These are phyloP conservation scores for Fusarium albosuccineum DNA, from an alignment of 2,329 filamentous ascomycete species.

Conservation along the genomic window DNA sequence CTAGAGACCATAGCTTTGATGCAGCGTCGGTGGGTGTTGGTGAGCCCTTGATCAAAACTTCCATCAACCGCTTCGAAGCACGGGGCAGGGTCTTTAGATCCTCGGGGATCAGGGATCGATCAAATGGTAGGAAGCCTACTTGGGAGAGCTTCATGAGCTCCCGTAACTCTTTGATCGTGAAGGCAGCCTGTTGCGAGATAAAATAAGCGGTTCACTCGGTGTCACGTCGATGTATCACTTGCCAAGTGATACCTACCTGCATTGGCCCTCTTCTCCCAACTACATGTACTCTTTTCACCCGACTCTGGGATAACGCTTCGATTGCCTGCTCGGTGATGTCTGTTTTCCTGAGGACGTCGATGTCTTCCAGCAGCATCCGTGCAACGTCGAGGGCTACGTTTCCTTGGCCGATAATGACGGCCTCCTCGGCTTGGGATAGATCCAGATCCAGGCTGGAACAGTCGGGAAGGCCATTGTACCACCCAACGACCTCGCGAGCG, in stretches of 20 bases:
- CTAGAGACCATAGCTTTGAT: slow-evolving; percentile 82
- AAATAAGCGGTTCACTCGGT: slow-evolving; percentile 9
- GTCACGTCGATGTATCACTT: background rate
- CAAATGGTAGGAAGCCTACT: slow-evolving; percentile 79
- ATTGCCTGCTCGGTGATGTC: slow-evolving; percentile 92
- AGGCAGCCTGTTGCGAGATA: slow-evolving; percentile 74
- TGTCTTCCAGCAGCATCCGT: slow-evolving; percentile 82
- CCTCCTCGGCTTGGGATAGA: slow-evolving; percentile 81
- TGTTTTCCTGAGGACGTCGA: slow-evolving; percentile 80
- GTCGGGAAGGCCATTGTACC: slow-evolving; percentile 97
- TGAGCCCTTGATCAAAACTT: slow-evolving; percentile 84
- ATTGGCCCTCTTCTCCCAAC: slow-evolving; percentile 90
- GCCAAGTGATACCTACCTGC: slow-evolving; percentile 69
- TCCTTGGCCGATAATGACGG: slow-evolving; percentile 91
- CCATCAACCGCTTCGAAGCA: slow-evolving; percentile 80
- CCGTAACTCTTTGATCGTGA: slow-evolving; percentile 93
- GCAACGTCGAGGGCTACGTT: slow-evolving; percentile 97
- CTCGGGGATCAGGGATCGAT: slow-evolving; percentile 74
- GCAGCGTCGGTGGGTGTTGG: slow-evolving; percentile 60
- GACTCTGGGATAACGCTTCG: slow-evolving; percentile 77
- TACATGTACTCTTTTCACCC: slow-evolving; percentile 83
- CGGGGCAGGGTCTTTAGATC: slow-evolving; percentile 79
- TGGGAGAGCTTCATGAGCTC: slow-evolving; percentile 84
- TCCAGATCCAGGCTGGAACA: slow-evolving; percentile 79
- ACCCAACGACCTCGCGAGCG: slow-evolving; percentile 93